A percentile compares a stretch with the other conserved stretches of the same genome.
These are phyloP conservation scores for Neocucurbitaria cava DNA, from an alignment of 2,329 filamentous ascomycete genomes.

Conservation along the genomic window DNA sequence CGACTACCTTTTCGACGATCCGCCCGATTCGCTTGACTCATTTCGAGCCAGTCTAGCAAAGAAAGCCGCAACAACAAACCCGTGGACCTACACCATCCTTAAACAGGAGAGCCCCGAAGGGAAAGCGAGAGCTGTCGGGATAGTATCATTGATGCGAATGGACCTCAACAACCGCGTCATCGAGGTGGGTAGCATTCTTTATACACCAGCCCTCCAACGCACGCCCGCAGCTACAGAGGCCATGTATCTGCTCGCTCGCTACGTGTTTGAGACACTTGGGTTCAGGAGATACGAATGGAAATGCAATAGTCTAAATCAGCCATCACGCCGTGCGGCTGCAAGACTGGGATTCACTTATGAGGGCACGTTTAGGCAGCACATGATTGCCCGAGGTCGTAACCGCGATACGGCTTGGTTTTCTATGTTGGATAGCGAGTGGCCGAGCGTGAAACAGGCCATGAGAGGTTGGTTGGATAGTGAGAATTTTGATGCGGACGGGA, in stretches of 20 bases:
- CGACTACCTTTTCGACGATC: conserved; percentile 21
- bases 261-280: conserved; percentile 60
- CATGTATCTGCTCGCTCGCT: conserved; percentile 62
- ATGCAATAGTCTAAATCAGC: conserved; percentile 63
- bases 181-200: conserved; percentile 66
- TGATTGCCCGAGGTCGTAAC: conserved; percentile 63
- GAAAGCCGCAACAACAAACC: conserved; percentile 14
- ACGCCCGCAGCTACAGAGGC: conserved; percentile 65
- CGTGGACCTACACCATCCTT: conserved; percentile 21
- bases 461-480: conserved; percentile 61
- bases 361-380: conserved; percentile 67
- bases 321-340: conserved; percentile 62
- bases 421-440: conserved; percentile 67
- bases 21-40: conserved; percentile 6
- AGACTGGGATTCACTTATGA: conserved; percentile 67
- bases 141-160: conserved; percentile 50
- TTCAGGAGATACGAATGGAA: conserved; percentile 71
- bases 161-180: conserved; percentile 54
- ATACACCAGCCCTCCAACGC: conserved; percentile 58
- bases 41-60: conserved; percentile 1
- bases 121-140: conserved; percentile 10
- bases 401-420: conserved; percentile 69
- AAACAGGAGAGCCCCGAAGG: not conserved
- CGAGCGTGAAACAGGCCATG: conserved; percentile 53
- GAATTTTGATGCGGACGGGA: conserved; percentile 64